Evolutionary conservation across 371 early-diverging fungal species (phyloP).

Genomic region (Amoeboaphelidium occidentale): DNA sequence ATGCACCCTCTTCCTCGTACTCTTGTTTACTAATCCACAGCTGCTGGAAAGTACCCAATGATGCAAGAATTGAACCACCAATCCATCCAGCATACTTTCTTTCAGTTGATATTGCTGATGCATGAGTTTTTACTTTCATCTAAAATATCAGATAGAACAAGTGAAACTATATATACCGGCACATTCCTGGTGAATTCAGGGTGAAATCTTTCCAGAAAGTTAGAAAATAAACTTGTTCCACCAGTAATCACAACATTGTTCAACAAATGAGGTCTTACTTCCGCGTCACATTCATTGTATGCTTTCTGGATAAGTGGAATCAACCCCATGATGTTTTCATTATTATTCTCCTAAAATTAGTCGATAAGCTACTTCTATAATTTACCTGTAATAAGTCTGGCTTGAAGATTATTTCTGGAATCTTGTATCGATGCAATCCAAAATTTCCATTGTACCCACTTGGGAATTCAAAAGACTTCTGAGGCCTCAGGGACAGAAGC

Average conservation of each 20-base stretch:
- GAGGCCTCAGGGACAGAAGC: constrained; percentile 33
- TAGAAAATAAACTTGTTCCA: constrained; percentile 60
- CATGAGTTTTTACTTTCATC: constrained; percentile 52
- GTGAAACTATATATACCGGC: constrained; percentile 14
- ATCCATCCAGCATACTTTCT: constrained; percentile 78
- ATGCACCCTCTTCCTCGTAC: constrained; percentile 65
- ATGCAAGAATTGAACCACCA: constrained; percentile 85
- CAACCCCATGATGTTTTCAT: constrained; percentile 7
- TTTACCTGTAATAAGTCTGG: constrained; percentile 14
- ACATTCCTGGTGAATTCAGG: constrained; percentile 34
- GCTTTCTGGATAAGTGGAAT: constrained; percentile 40
- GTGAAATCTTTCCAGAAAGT: constrained; percentile 61
- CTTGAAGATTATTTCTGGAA: constrained; percentile 71
- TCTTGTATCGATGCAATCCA: constrained; percentile 51
- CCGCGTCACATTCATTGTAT: constrained; percentile 50
- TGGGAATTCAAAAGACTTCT: constrained; percentile 42
- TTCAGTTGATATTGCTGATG: constrained; percentile 47
- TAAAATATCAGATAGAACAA: constrained; percentile 5
- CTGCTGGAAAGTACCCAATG: constrained; percentile 84
- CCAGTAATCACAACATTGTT: constrained; percentile 66
- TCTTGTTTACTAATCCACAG: constrained; percentile 85
- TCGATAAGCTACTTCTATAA: background rate
- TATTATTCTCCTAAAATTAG: background rate
- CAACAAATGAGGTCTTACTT: constrained; percentile 53
- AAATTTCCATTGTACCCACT: constrained; percentile 69